Conservation (phyloP, 2,329 filamentous ascomycete species). For the Fusarium sp. region DNA sequence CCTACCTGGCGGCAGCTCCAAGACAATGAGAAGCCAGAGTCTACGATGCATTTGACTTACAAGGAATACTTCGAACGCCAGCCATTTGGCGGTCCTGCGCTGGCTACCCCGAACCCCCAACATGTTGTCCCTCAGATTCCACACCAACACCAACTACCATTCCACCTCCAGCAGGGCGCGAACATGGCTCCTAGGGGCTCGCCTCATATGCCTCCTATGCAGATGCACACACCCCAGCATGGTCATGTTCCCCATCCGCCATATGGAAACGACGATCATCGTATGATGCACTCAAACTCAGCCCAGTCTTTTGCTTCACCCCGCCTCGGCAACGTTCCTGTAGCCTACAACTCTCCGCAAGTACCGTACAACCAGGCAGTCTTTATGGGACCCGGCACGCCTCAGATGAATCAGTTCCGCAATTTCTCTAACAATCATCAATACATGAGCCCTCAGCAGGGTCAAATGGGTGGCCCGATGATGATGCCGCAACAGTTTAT, state of each 20-base stretch:
- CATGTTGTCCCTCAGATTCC: conserved; percentile 77
- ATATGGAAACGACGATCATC: conserved; percentile 82
- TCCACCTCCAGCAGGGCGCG: conserved; percentile 80
- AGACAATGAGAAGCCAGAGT: conserved; percentile 75
- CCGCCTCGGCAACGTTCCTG: conserved; percentile 74
- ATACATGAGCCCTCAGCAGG: conserved; percentile 75
- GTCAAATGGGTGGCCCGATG: conserved; percentile 79
- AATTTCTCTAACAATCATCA: conserved; percentile 76
- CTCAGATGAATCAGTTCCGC: conserved; percentile 75
- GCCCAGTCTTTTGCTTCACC: conserved; percentile 88
- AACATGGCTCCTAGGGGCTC: conserved; percentile 74
- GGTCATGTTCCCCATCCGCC: conserved; percentile 70
- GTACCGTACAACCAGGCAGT: conserved; percentile 77
- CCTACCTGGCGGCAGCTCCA: conserved; percentile 83
- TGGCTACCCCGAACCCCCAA: conserved; percentile 74
- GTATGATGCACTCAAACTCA: conserved; percentile 88
- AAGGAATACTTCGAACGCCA: conserved; percentile 80
- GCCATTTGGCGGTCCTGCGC: conserved; percentile 63
- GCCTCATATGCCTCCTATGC: conserved; percentile 80
- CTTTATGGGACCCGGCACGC: conserved; percentile 74
- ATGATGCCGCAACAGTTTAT: conserved; percentile 87
- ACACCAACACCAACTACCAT: conserved; percentile 85
- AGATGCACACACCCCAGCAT: conserved; percentile 79
- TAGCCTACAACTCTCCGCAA: conserved; percentile 76
- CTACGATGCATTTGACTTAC: conserved; percentile 74